Base-by-base conservation (phyloP, 306 rosid genomes). In the Lathyrus oleraceus region DNA sequence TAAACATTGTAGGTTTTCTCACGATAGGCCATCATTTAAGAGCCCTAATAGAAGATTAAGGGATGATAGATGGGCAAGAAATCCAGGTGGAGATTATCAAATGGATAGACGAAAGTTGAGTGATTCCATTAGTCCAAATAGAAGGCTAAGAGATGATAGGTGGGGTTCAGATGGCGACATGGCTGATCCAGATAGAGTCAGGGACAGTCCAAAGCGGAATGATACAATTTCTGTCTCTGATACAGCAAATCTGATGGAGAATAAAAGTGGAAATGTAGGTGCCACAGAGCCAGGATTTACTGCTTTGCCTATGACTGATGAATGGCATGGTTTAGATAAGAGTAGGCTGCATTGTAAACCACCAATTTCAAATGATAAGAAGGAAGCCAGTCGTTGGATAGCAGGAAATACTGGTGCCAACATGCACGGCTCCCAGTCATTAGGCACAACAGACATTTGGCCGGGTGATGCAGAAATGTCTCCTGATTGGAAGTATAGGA, bases 1-100 rank as follows among this genome's bases (percentile, higher is more conserved):
- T 78, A 95, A 83, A 69, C 32, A 66, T 76, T 95, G 99, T 81
- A 85, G 89, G 77, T 95, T 83, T 85, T 87, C 97, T 77, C 99
- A 94, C 82, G 89, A 86, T 78, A 83, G 62, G 73, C 95, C 81
- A 70, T 61, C 84, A 53, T 70, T 49, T 81, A 76, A 51, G 42
- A 94, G 97, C 74, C 96, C 97, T 53, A 85, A 78, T 75, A 85
- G 96, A 76, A 91, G 86, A 77, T 78, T 60, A 21, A 82, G 84
- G 70, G 87, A 85, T 80, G 91, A 85, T 67, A 79, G 82, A 64
- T 57, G 88, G 94, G 84, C 84, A 38, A 71, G 61, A 76, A 76
- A 74, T 77, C 73, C 82, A 42, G 84, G 75, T 60, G 87, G 83
- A 59, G 87, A 85, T 54, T 76, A 44, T 54, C 82, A 40, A 79